These are phyloP conservation scores for Staphylotrichum longicolle DNA, from an alignment of 495 filamentous ascomycete genomes.

Conservation along the genomic window DNA sequence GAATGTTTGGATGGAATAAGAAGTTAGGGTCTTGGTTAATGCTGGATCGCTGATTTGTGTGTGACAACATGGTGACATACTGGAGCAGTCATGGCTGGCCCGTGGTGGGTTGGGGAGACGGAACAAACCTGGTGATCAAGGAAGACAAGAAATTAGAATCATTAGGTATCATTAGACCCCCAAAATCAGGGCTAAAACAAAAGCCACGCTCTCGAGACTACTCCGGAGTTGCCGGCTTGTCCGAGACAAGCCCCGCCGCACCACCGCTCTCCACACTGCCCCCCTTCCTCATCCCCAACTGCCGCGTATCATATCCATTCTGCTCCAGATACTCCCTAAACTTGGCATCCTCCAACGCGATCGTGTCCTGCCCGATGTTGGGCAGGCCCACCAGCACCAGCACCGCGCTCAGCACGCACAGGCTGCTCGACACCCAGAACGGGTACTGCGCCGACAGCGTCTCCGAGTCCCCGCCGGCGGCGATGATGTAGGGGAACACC, in stretches of 20 bases:
- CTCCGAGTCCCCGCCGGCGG: slow-evolving; percentile 55
- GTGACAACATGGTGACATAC: no score
- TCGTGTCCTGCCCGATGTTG: slow-evolving; percentile 71
- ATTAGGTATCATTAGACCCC: no score
- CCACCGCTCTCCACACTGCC: slow-evolving; percentile 24
- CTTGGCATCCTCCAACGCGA: slow-evolving; percentile 63
- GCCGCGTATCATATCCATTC: slow-evolving; percentile 67
- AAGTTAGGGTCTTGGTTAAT: no score
- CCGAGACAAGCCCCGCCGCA: not conserved
- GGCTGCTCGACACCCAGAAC: slow-evolving; percentile 66
- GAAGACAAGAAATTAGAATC: no score
- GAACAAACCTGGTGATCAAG: no score
- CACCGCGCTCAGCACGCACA: slow-evolving; percentile 62
- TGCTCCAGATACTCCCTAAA: slow-evolving; percentile 67
- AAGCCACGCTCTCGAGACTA: no score
- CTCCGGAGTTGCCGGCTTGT: no score
- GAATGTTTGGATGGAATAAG: no score
- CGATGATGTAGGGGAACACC: slow-evolving; percentile 69
- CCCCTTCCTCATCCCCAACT: slow-evolving; percentile 56
- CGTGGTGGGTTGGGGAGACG: no score
- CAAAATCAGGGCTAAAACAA: no score
- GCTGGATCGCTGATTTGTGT: no score
- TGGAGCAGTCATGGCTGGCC: no score
- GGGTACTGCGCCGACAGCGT: slow-evolving; percentile 70
- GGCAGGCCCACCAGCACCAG: slow-evolving; percentile 60